Base-by-base conservation (phyloP, 2,329 filamentous ascomycete species). In the Alternaria triticina region DNA sequence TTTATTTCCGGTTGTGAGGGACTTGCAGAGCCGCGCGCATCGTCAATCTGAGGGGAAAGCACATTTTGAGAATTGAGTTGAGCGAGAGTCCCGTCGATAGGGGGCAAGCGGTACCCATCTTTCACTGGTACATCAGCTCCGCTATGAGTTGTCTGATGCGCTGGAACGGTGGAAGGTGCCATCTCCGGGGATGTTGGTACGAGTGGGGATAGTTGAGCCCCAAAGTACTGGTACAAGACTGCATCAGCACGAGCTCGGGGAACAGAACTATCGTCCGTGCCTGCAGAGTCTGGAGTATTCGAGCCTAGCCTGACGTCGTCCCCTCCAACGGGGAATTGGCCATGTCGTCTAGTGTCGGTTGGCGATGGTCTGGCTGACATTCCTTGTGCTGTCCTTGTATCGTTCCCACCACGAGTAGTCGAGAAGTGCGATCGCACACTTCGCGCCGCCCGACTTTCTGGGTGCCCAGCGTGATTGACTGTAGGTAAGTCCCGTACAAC, bases 371-470 rank as follows among this genome's bases (percentile, higher is more conserved):
- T 17, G 1, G 4, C 12, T 22, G 8, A 9, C 3, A 27, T 4
- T 20, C 15, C 40, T 13, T 40, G 10, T 12, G 13, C 5, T 17
- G 22, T 50, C 12, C 17, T 43, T 27, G 27, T 20, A 10, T 60
- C 8, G n/a, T 33, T n/a, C 13, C 13, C n/a, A 30, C 27, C 6
- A 28, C n/a, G 45, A 44, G 22, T 27, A 6, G 10, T 28, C 6
- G 45, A 44, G n/a, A 51, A 52, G 4, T 44, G 44, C 23, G 51
- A 47, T 30, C 36, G 57, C 45, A 56, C n/a, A 60, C 45, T 63
- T 8, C 22, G 51, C 27, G 27, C 36, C 9, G 8, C 36, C 50
- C 23, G 57, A 52, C 13, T 30, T 4, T 25, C 20, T 20, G 45
- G 12, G 17, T 27, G 51, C n/a, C 46, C 22, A 36, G 11, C 17